Evolutionary conservation across 2,329 filamentous ascomycete genomes (phyloP).

Genomic region (Ophiocordyceps robertsii): DNA sequence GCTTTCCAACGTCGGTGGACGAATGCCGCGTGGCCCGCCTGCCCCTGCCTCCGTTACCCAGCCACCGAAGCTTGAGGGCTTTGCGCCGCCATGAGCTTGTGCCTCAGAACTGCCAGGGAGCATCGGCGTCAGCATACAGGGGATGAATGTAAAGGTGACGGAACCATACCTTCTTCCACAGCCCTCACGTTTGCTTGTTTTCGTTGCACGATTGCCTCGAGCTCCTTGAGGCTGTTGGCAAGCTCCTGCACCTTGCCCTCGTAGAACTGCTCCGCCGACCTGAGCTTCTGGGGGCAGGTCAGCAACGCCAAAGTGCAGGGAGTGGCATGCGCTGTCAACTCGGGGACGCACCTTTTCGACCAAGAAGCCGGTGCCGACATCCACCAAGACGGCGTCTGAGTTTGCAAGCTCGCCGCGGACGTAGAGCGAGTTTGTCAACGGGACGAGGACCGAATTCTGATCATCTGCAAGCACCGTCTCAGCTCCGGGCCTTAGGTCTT

Average conservation of each 20-base stretch:
- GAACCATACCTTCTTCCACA: conserved; percentile 65
- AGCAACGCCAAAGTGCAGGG: not conserved
- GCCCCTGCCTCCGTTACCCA: not conserved
- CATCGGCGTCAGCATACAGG: not conserved
- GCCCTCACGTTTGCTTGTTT: conserved; percentile 79
- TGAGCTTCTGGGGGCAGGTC: conserved; percentile 27
- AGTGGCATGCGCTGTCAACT: not conserved
- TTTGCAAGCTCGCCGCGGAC: conserved; percentile 70
- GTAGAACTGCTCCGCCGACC: conserved; percentile 43
- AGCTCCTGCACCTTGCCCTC: conserved; percentile 41
- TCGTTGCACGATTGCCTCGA: conserved; percentile 42
- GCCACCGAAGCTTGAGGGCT: conserved; percentile 10
- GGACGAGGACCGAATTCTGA: conserved; percentile 70
- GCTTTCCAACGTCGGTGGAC: no score
- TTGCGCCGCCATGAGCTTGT: conserved; percentile 28
- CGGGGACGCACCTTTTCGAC: conserved; percentile 64
- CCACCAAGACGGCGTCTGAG: conserved; percentile 69
- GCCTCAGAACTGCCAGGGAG: conserved; percentile 22
- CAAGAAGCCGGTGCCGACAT: conserved; percentile 88
- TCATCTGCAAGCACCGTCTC: conserved; percentile 9
- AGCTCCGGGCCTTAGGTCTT: not conserved
- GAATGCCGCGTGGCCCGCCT: no score
- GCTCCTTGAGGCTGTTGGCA: conserved; percentile 37
- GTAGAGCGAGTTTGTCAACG: conserved; percentile 87
- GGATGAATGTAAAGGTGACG: not conserved